Evolutionary conservation across 345 rosid species (phyloP), one percentile per base, ranked within the genome.

Genomic region (Adansonia digitata): DNA sequence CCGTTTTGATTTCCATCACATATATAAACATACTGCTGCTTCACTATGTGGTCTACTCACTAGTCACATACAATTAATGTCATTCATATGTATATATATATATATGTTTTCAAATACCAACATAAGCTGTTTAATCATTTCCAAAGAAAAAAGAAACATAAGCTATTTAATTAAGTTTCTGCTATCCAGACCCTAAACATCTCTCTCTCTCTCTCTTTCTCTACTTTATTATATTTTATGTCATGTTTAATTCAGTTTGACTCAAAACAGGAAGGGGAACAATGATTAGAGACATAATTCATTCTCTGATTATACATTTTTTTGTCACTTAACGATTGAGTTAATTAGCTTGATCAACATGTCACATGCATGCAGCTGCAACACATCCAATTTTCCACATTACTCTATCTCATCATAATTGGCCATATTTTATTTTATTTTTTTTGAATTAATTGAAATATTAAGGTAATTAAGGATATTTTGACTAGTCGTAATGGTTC

Each of bases 11-110:
- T 11, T 10, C 52, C 71, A 62, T 65, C 53, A 51, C 62, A 71
- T 72, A 77, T n/a, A n/a, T n/a, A n/a, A n/a, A n/a, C n/a, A n/a
- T n/a, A n/a, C 29, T 77, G 73, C 76, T 20, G 15, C 57, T 64
- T 55, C 68, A 42, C 74, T 56, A 2, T 31, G 57, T 76, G 72
- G 69, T 35, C 61, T 73, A 13, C 56, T 51, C 56, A 51, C 24
- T n/a, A 6, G 56, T 51, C 57, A 52, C 57, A 52, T 59, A 13
- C 37, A 59, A 59, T 59, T 59, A 59, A 27, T 27, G 35, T 27
- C 63, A 59, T 11, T 31, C 34, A 1, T 31, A 17, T 18, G 1
- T 12, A 51, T 37, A n/a, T n/a, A n/a, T n/a, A n/a, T n/a, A n/a
- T 31, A 17, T 18, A 4, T 12, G n/a, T 37, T 20, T 64, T 64